Base-by-base conservation (phyloP, 176 grass and related monocot species). In the Secale cereale region DNA sequence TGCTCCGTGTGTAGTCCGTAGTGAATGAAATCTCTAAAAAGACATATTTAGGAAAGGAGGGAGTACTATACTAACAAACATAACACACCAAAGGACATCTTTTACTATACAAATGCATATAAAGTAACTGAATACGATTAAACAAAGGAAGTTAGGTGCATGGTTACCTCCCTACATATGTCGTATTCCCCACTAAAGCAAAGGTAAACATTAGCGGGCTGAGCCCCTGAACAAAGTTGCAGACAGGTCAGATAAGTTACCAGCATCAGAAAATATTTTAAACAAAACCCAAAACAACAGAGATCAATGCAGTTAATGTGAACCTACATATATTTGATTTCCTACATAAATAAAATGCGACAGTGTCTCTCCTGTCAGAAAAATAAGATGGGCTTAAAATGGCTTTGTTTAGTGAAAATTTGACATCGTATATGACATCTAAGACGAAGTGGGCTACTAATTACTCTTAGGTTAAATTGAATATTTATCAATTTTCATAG, bases 161-260 rank as follows among this genome's bases (percentile, higher is more conserved):
- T 74, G 59, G 39, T 83, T 94, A 99, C 97, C 97, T 99, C 89
- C 94, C 97, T 29, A 97, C 94, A 30, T 99, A 99, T 54, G 97
- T 92, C 8, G 68, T 81, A 90, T 99, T 99, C 64, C 97, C 97
- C 78, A 94, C 32, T 54, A 99, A 70, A 78, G 94, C 97, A 86
- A 97, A 99, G 59, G 90, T 66, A 86, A 99, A 99, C 97, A 99
- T 99, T 33, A 99, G 67, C 13, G 94, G 97, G 86, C 72, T 99
- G 54, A 99, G 94, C 6, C 97, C 97, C 97, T 97, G 88, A 74
- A 91, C 36, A 45, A 59, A 86, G 32, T 61, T 75, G 65, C 29
- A 87, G 81, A 71, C 29, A 89, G 81, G 30, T 15, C 31, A 84
- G 65, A 52, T 84, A 79, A 92, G 77, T 70, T 80, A 86, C 32